Evolutionary conservation across 257 asterid genomes (phyloP).

Genomic region (Cinchona pubescens): DNA sequence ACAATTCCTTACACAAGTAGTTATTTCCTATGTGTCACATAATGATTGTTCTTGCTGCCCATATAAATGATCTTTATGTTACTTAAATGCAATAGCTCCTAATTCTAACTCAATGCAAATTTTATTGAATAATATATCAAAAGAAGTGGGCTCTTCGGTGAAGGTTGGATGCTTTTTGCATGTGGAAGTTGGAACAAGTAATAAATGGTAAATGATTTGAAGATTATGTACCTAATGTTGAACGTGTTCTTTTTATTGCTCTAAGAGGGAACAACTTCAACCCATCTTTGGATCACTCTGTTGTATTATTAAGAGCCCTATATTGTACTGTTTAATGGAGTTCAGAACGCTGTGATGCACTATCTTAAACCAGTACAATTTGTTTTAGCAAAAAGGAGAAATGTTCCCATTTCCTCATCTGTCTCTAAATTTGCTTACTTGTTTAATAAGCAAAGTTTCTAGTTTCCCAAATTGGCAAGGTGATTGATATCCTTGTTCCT

Average conservation of each 20-base stretch:
- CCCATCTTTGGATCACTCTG: not conserved
- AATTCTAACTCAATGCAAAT: slow-evolving; percentile 47
- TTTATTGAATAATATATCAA: slow-evolving; percentile 61
- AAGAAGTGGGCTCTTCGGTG: slow-evolving; percentile 80
- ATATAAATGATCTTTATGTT: not conserved
- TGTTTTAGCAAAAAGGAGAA: slow-evolving; percentile 1
- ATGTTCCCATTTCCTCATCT: not conserved
- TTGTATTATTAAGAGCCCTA: not conserved
- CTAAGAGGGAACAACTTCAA: not conserved
- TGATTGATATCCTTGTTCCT: not conserved
- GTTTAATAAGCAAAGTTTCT: not conserved
- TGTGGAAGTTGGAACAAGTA: slow-evolving; percentile 90
- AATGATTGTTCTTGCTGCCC: not conserved
- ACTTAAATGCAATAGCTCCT: slow-evolving; percentile 2
- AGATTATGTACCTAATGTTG: not conserved
- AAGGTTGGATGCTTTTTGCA: slow-evolving; percentile 71
- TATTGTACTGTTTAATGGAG: not conserved
- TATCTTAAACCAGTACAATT: not conserved
- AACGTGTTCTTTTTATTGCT: slow-evolving; percentile 10
- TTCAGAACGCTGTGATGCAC: not conserved
- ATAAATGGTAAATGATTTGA: slow-evolving; percentile 50
- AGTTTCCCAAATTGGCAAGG: not conserved
- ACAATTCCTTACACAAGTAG: not conserved
- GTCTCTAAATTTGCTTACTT: not conserved
- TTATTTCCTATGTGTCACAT: not conserved